Base-by-base conservation (phyloP, 2,329 filamentous ascomycete species). In the Colletotrichum cereale region DNA sequence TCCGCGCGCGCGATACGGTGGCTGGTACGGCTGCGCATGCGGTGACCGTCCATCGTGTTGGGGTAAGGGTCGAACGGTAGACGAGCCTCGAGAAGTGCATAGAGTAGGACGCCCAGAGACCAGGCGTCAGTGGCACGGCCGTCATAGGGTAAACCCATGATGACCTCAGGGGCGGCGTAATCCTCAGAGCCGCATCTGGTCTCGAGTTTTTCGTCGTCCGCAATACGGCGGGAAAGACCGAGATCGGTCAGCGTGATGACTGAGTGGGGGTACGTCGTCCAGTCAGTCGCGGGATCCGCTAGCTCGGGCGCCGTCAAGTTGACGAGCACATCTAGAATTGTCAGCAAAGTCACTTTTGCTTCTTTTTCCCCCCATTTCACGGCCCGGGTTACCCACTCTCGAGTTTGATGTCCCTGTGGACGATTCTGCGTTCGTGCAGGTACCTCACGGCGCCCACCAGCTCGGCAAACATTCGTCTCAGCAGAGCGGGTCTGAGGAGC, bases 341-440 rank as follows among this genome's bases (percentile, higher is more conserved):
- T 75, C 62, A 76, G 71, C 31, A 61, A 42, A 34, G 24, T 34
- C 31, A 65, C 24, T 29, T 5, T 61, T 21, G 24, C 21, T 12
- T 38, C 21, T 40, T 21, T 26, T n/a, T 34, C 50, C 16, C 11
- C 5, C 5, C 29, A 11, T 1, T 8, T 14, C 26, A 3, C 24
- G 29, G 16, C 36, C 24, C 12, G 34, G 38, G n/a, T 29, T 38
- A 86, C 91, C 83, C 88, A 96, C 93, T 89, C 86, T 99, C 96
- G 71, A 99, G 91, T 84, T 99, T 99, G 82, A 99, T 97, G 81
- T 99, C 96, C 72, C 96, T 91, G 80, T 99, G 96, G 65, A 98
- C 96, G 79, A 99, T 97, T 75, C 90, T 91, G 76, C 93, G 86
- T 65, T 89, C 86, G 81, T 99, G 96, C 60, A 99, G 85, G 83